phyloP scores from a whole-genome alignment of 192 early-diverging fungal genomes.

The Mortierella alpina region DNA sequence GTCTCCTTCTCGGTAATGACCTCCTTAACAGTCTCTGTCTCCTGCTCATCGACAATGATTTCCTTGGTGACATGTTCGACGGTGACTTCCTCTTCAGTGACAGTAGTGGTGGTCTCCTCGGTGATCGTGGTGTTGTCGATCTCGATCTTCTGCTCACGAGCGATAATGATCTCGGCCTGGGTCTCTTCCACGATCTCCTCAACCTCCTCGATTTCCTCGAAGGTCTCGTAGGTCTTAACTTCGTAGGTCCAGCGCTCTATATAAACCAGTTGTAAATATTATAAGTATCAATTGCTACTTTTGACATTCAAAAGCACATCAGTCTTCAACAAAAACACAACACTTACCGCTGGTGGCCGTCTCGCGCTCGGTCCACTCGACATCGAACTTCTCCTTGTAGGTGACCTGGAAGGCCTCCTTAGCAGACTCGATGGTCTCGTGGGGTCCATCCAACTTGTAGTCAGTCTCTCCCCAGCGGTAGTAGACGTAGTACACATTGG shows the following conservation, averaged over 20 bases:
- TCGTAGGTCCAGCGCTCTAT: conserved; percentile 28
- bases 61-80: background rate
- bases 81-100: too few species aligned
- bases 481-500: too few species aligned
- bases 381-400: conserved; percentile 34
- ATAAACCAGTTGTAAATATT: background rate
- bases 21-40: background rate
- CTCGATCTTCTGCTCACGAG: too few species aligned
- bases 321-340: background rate
- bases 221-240: conserved; percentile 10
- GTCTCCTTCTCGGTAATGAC: conserved; percentile 2
- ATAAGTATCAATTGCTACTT: background rate
- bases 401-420: too few species aligned
- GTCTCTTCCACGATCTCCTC: conserved; percentile 12
- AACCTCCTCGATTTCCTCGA: conserved; percentile 6
- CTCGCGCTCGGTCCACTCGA: too few species aligned
- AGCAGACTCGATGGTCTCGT: conserved; percentile 27
- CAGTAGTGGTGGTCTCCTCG: background rate
- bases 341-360: too few species aligned
- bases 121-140: background rate
- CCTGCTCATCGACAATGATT: background rate
- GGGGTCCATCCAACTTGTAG: conserved; percentile 24
- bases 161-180: background rate
- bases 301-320: background rate
- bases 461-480: conserved; percentile 27